A percentile compares a stretch with the other conserved stretches of the same genome.
phyloP scores from a whole-genome alignment of 768 basidiomycete genomes.

The Termitomyces sp. region DNA sequence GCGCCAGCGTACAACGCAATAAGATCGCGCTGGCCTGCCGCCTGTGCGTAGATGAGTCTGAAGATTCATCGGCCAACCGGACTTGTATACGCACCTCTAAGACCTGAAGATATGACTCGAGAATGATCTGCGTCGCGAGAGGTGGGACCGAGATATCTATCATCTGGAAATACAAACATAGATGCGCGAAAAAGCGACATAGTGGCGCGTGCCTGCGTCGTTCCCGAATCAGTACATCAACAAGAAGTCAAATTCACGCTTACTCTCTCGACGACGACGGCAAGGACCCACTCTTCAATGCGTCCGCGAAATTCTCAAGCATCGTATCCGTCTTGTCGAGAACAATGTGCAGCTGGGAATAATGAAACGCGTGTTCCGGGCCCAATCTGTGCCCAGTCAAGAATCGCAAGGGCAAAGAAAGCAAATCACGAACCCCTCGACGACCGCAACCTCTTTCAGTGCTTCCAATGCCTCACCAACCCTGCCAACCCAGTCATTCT shows the following conservation, averaged over 20 bases:
- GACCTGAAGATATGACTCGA: constrained; percentile 85
- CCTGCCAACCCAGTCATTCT: constrained; percentile 52
- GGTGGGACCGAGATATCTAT: constrained; percentile 73
- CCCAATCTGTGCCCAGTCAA: constrained; percentile 20
- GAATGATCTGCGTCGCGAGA: constrained; percentile 68
- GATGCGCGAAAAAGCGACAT: constrained; percentile 89
- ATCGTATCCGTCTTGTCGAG: constrained; percentile 62
- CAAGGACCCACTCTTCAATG: constrained; percentile 47
- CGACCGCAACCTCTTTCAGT: constrained; percentile 49
- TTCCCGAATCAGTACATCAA: not conserved
- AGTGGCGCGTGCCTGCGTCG: constrained; percentile 54
- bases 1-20: constrained; percentile 94
- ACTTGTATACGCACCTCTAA: constrained; percentile 56
- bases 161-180: constrained; percentile 84
- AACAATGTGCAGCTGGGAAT: constrained; percentile 77
- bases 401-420: constrained; percentile 23
- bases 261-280: constrained; percentile 50
- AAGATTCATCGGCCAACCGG: not conserved
- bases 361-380: constrained; percentile 73
- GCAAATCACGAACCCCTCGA: constrained; percentile 47
- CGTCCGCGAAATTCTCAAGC: constrained; percentile 61
- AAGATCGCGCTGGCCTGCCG: constrained; percentile 73
- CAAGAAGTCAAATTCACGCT: constrained; percentile 12
- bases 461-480: constrained; percentile 51
- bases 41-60: constrained; percentile 29